Base-by-base conservation (phyloP, 2,329 filamentous ascomycete genomes). In the Cladosporium phlei region DNA sequence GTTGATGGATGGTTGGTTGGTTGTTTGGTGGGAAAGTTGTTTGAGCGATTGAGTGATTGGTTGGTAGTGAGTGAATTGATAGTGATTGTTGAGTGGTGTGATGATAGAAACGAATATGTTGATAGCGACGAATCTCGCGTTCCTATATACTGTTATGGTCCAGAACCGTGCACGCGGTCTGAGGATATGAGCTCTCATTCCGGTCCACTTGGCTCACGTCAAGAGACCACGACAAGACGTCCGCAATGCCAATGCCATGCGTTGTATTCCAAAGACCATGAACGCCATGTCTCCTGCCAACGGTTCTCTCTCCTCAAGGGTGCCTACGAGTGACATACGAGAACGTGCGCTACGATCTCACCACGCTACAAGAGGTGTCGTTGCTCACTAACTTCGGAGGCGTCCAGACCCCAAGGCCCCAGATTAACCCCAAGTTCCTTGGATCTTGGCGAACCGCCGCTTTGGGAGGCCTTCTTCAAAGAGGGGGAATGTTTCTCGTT, bases 371-470 rank as follows among this genome's bases (percentile, higher is more conserved):
- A n/a, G 39, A 33, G 39, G 39, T 43, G 39, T 34, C 33, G 39
- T 43, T 22, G 21, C n/a, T 32, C 19, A 8, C 9, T 33, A 43
- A 43, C 28, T 43, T 43, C 20, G 39, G 21, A 30, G 16, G 39
- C 12, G 25, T 33, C 14, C n/a, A 11, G 33, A 11, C n/a, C 14
- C 39, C 39, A 43, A 43, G 39, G 25, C 39, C 28, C 28, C 29
- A 32, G 39, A 32, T 16, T 3, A 24, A 33, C 20, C 39, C 28
- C 28, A 32, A 32, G 39, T 34, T 29, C 32, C 39, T 43, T 42
- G 38, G 34, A 25, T 32, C 38, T 42, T 43, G 39, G 30, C n/a
- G 39, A 43, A 3, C 39, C 39, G 21, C 39, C 29, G 40, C 30
- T 35, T 44, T 34, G 40, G 40, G 40, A 44, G 19, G 16, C n/a